Percentiles rank a stretch among this genome's conserved stretches.
These are phyloP conservation scores for Colletotrichum limetticola DNA, from an alignment of 2,329 filamentous ascomycete genomes.

Conservation along the genomic window DNA sequence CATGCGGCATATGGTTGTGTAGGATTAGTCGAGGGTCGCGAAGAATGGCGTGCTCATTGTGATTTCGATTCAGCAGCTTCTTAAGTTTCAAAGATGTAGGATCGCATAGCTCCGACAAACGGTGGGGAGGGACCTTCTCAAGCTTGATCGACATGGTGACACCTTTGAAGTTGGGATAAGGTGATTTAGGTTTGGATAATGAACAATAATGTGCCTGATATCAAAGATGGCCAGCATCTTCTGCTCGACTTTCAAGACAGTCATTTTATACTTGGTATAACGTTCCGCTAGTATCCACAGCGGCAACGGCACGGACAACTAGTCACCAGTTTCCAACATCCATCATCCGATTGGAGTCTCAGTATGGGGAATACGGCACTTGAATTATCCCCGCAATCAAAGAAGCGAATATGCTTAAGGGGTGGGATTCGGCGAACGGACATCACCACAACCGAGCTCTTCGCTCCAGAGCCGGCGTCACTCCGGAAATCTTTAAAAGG, in stretches of 20 bases:
- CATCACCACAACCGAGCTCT: neutral
- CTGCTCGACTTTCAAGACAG: neutral
- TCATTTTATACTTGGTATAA: neutral
- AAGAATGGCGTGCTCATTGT: neutral
- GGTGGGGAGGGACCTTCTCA: neutral
- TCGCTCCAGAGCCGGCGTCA: neutral
- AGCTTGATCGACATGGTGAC: neutral
- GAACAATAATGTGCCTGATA: neutral
- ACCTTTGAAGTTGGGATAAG: neutral
- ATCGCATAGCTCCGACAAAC: neutral
- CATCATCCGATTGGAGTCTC: neutral
- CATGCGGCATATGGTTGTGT: neutral
- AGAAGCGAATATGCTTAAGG: no score
- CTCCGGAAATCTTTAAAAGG: neutral
- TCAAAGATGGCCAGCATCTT: no score
- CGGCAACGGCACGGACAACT: neutral
- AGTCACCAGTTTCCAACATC: neutral
- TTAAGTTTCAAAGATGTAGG: neutral
- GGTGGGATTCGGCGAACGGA: neutral
- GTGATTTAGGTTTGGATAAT: neutral
- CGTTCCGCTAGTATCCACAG: neutral
- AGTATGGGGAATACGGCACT: neutral
- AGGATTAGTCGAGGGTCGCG: neutral
- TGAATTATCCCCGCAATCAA: neutral
- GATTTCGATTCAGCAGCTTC: neutral